Conservation (phyloP, 148 eudicot species). For the Talinum fruticosum region DNA sequence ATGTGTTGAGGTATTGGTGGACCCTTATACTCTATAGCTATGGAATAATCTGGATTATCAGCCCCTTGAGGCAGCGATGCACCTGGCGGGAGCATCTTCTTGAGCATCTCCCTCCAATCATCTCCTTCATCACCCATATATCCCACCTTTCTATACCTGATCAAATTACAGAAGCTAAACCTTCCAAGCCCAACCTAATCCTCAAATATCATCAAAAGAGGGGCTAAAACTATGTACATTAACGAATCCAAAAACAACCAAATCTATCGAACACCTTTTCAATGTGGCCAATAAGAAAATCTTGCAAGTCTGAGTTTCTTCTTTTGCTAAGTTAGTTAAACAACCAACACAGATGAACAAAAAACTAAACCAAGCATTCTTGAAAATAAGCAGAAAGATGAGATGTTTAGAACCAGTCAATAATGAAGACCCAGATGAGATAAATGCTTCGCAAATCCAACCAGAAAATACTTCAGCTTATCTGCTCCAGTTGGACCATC, state of each 20-base stretch:
- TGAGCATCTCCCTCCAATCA: slow-evolving; percentile 67
- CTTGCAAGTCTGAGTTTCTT: background rate
- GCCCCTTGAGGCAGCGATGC: slow-evolving; percentile 57
- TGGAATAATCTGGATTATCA: slow-evolving; percentile 69
- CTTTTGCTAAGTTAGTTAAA: background rate
- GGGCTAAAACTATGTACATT: background rate
- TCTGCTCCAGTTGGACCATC: slow-evolving; percentile 5
- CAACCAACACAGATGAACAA: slow-evolving; percentile 10
- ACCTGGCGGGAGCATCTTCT: slow-evolving; percentile 88
- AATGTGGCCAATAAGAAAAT: background rate
- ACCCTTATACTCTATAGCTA: slow-evolving; percentile 79
- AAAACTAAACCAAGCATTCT: background rate
- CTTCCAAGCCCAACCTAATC: slow-evolving; percentile 1
- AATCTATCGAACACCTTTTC: slow-evolving; percentile 13
- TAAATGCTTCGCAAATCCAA: slow-evolving; percentile 2
- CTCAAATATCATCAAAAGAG: slow-evolving; percentile 1
- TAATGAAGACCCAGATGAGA: slow-evolving; percentile 23
- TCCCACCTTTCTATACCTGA: slow-evolving; percentile 22
- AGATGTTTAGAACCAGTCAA: slow-evolving; percentile 10
- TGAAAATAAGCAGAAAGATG: background rate
- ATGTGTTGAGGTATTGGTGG: slow-evolving; percentile 67
- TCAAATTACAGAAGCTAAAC: slow-evolving; percentile 13
- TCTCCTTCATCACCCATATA: slow-evolving; percentile 52
- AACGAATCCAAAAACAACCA: slow-evolving; percentile 3
- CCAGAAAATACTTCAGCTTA: slow-evolving; percentile 3